A percentile compares a stretch with the other conserved stretches of the same genome.
These are phyloP conservation scores for Umbellularia californica DNA, from an alignment of 164 flowering plant species.

Conservation along the genomic window DNA sequence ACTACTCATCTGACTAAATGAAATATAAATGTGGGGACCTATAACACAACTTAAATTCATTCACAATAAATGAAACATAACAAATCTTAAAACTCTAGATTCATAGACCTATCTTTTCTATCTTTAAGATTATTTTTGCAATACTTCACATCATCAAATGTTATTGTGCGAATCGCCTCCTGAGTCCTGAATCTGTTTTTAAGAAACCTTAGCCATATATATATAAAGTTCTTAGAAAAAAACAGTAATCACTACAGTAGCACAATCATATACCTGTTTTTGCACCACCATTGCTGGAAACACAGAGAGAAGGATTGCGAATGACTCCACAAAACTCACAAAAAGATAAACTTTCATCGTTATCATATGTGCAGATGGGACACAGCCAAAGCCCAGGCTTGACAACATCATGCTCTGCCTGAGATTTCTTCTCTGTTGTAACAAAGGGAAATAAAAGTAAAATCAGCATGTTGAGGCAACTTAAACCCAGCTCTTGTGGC, in stretches of 20 bases:
- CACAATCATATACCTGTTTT: slow-evolving; percentile 38
- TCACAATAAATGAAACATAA: too few relatives aligned
- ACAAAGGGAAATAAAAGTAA: slow-evolving; percentile 3
- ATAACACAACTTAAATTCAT: too few relatives aligned
- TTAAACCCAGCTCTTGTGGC: neutral
- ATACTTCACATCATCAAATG: too few relatives aligned
- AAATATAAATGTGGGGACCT: too few relatives aligned
- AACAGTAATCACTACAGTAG: neutral
- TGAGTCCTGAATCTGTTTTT: too few relatives aligned
- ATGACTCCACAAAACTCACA: slow-evolving; percentile 96
- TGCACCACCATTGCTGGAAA: slow-evolving; percentile 20
- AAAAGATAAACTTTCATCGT: slow-evolving; percentile 51
- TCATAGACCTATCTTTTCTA: too few relatives aligned
- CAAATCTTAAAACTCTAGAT: too few relatives aligned
- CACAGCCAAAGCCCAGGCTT: slow-evolving; percentile 66
- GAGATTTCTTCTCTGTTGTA: slow-evolving; percentile 28
- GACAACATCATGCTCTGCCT: slow-evolving; percentile 19
- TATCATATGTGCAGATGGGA: slow-evolving; percentile 86
- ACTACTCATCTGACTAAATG: too few relatives aligned
- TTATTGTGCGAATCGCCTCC: too few relatives aligned
- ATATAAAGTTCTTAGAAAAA: neutral
- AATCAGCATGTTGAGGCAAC: neutral
- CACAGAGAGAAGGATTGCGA: slow-evolving; percentile 41
- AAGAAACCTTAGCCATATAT: neutral
- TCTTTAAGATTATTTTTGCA: too few relatives aligned